A percentile compares a stretch with the other conserved stretches of the same genome.
Evolutionary conservation across 108 stramenopile species (phyloP).

Genomic region (Parmales sp.): DNA sequence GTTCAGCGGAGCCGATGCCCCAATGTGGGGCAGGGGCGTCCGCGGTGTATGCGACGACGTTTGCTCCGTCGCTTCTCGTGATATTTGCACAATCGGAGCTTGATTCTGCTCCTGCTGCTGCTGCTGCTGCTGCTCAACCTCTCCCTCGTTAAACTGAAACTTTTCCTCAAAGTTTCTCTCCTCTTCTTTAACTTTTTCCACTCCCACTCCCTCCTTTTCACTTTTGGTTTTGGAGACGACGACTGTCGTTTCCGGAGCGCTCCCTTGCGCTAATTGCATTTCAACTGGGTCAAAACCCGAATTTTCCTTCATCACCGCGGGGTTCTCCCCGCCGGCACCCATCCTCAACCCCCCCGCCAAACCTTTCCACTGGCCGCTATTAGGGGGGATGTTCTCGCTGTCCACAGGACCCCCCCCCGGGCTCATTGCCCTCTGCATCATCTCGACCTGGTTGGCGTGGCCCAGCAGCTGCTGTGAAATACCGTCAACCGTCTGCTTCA

Average conservation of each 20-base stretch:
- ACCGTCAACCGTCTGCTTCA: not conserved
- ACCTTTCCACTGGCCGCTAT: slow-evolving; percentile 3
- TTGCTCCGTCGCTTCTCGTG: not conserved
- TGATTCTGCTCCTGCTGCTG: not conserved
- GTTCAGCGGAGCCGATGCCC: not conserved
- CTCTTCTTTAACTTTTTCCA: not conserved
- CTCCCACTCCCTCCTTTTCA: not conserved
- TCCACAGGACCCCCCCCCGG: not conserved
- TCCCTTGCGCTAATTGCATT: not conserved
- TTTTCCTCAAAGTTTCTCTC: no score
- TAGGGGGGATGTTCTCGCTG: not conserved
- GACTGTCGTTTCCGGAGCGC: not conserved
- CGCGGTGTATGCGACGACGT: not conserved
- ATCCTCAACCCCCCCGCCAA: not conserved
- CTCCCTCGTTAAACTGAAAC: not conserved
- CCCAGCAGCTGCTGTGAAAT: not conserved
- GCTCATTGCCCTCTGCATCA: not conserved
- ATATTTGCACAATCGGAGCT: not conserved
- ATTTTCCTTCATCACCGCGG: slow-evolving; percentile 1
- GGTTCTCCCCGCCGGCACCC: not conserved
- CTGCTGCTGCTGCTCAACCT: not conserved
- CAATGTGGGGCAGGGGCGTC: not conserved
- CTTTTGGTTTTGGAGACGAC: not conserved
- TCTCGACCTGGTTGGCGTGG: slow-evolving; percentile 1
- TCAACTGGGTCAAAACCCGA: slow-evolving; percentile 1